Evolutionary conservation across 106 monocot genomes (phyloP).

Genomic region (Dioscorea dumetorum): DNA sequence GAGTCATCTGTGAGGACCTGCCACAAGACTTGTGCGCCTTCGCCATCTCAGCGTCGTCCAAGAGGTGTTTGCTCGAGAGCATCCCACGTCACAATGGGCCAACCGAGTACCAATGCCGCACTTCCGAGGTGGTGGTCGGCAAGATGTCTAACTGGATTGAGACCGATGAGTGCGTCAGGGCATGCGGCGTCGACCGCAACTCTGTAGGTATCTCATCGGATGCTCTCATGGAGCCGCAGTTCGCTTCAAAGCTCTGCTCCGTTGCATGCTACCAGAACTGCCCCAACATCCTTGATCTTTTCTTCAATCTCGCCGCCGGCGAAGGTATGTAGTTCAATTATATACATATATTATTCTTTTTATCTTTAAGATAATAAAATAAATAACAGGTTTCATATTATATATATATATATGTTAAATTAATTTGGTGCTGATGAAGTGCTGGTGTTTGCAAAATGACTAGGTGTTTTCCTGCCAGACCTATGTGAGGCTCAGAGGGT

Average conservation of each 20-base stretch:
- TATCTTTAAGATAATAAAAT: too few relatives aligned
- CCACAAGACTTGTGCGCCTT: constrained; percentile 60
- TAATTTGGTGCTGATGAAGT: neutral
- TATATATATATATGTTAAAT: neutral
- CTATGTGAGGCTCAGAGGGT: constrained; percentile 30
- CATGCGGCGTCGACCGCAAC: constrained; percentile 54
- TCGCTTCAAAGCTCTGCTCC: constrained; percentile 57
- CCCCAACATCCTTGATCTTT: constrained; percentile 75
- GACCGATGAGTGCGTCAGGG: constrained; percentile 53
- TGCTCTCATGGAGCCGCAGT: constrained; percentile 32
- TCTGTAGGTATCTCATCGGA: constrained; percentile 69
- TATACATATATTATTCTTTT: neutral
- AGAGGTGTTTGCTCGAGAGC: constrained; percentile 73
- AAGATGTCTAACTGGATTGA: constrained; percentile 52
- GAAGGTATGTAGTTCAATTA: constrained; percentile 35
- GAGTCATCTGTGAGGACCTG: constrained; percentile 62
- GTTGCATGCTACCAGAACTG: constrained; percentile 44
- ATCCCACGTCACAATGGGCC: neutral
- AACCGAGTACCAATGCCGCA: constrained; percentile 50
- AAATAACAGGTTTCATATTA: too few relatives aligned
- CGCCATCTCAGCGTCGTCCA: constrained; percentile 51
- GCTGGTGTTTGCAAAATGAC: neutral
- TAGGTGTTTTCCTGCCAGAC: constrained; percentile 49
- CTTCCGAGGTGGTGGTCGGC: constrained; percentile 45
- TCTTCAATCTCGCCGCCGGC: constrained; percentile 67